Percentiles rank a stretch among this genome's conserved stretches.
Evolutionary conservation across 169 alveolate species (phyloP).

Genomic region (Neospora caninum): DNA sequence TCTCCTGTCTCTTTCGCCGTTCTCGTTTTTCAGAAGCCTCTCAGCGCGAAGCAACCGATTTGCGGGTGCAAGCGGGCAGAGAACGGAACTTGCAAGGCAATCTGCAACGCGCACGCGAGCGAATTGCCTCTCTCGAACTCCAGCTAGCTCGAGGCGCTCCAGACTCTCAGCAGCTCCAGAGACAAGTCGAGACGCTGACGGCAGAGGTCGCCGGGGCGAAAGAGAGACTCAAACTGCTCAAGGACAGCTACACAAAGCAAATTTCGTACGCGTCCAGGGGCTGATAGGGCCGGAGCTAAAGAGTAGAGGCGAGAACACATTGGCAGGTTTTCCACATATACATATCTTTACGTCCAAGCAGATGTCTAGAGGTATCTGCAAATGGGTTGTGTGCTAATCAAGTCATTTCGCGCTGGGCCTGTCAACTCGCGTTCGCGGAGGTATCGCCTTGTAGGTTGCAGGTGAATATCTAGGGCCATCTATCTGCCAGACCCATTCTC

Average conservation of each 20-base stretch:
- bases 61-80: background rate
- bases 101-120: background rate
- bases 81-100: background rate
- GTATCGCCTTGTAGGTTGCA: too few relatives aligned
- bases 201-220: background rate
- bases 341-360: background rate
- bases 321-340: background rate
- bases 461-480: too few relatives aligned
- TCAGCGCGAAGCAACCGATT: background rate
- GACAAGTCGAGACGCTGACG: background rate
- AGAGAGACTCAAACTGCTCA: background rate
- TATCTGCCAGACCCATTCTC: too few relatives aligned
- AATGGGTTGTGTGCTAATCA: too few relatives aligned
- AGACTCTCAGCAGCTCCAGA: conserved; percentile 22
- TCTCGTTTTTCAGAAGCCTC: background rate
- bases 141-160: conserved; percentile 23
- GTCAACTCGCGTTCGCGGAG: too few relatives aligned
- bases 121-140: background rate
- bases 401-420: too few relatives aligned
- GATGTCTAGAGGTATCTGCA: background rate
- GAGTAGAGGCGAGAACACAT: background rate
- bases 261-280: background rate
- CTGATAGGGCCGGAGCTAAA: background rate
- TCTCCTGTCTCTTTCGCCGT: background rate
- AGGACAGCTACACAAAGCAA: background rate